These are phyloP conservation scores for Trichoderma atrobrunneum DNA, from an alignment of 2,329 filamentous ascomycete species.

Conservation along the genomic window DNA sequence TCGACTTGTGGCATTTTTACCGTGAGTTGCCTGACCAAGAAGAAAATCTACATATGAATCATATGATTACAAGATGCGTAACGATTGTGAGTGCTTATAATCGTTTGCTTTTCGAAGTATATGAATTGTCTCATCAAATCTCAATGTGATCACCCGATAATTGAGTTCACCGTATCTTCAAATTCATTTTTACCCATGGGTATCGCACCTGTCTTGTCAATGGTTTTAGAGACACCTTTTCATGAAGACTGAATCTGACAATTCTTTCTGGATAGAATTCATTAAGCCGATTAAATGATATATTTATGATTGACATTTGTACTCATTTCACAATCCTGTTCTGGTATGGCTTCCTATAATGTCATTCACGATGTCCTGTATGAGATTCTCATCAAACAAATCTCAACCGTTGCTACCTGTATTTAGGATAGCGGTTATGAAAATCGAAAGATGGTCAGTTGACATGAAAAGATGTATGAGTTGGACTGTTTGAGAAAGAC, in stretches of 20 bases:
- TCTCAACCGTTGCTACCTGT: neutral
- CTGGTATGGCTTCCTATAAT: neutral
- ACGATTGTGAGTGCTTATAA: neutral
- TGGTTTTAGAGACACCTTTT: neutral
- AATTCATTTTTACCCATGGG: neutral
- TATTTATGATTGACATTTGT: neutral
- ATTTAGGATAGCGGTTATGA: neutral
- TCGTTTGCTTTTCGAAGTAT: neutral
- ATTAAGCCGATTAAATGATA: neutral
- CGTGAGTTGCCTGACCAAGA: neutral
- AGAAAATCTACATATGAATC: neutral
- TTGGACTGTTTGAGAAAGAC: neutral
- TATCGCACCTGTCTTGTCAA: neutral
- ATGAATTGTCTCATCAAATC: neutral
- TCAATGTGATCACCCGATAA: neutral
- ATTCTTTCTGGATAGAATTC: neutral
- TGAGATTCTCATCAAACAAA: neutral
- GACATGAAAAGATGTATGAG: neutral
- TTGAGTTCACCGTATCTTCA: neutral
- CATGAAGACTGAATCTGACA: neutral
- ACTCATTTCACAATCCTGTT: neutral
- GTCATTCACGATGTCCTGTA: too few relatives aligned
- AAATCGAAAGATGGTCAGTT: neutral
- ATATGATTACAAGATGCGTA: neutral
- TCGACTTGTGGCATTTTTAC: neutral